phyloP scores from a whole-genome alignment of 2,329 filamentous ascomycete genomes.

The Calonectria crousiana region DNA sequence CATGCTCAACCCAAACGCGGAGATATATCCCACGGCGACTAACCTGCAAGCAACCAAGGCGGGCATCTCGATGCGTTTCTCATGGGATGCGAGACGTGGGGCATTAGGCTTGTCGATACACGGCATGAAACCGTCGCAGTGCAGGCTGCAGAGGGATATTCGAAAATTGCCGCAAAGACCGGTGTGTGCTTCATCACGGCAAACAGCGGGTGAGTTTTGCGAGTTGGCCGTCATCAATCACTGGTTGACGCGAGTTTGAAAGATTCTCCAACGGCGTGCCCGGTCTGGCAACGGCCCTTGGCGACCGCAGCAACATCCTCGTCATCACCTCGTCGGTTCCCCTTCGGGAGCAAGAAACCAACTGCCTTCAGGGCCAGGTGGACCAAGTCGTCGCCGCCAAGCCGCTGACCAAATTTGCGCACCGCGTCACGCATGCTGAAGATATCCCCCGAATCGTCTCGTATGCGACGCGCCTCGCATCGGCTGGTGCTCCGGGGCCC shows the following conservation, averaged over 20 bases:
- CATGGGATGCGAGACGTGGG: background rate
- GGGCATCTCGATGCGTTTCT: background rate
- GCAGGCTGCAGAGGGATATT: background rate
- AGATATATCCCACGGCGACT: background rate
- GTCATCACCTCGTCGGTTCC: slow-evolving; percentile 2
- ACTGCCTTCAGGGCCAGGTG: background rate
- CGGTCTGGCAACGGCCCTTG: background rate
- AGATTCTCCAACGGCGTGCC: background rate
- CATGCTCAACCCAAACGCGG: background rate
- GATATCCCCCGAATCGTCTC: background rate
- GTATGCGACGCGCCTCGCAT: background rate
- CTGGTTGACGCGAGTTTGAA: background rate
- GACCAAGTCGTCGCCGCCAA: background rate
- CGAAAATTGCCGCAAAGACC: background rate
- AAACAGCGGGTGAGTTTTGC: background rate
- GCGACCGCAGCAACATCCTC: background rate
- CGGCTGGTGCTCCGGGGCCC: background rate
- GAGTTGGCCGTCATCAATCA: background rate
- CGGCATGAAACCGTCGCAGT: background rate
- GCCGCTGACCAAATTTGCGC: background rate
- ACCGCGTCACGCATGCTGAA: background rate
- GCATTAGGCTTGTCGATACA: background rate
- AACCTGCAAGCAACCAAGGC: background rate
- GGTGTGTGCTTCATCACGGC: background rate
- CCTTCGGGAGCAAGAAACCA: background rate